Evolutionary conservation across 2,329 filamentous ascomycete species (phyloP), one percentile per base, ranked within the genome.

Genomic region (Sporothrix curviconia): DNA sequence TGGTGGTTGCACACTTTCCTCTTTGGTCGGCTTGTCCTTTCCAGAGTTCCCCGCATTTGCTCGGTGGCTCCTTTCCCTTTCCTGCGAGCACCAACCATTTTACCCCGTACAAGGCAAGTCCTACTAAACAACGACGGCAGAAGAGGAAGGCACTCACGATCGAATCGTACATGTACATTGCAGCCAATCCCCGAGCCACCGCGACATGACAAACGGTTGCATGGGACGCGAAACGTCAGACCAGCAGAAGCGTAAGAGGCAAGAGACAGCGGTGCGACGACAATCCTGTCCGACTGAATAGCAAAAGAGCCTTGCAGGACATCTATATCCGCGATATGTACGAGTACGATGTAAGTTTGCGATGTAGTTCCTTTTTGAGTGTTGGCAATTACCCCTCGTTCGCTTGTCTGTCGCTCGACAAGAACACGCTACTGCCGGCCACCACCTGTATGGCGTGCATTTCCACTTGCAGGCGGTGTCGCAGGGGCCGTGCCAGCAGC

Each of bases 21-120:
- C 24, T 30, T 53, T 53, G 7, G 34, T 39, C 32, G 22, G 32
- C 32, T 51, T 30, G 37, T 34, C 50, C 1, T 56, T 30, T 40
- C 40, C 24, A 37, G 47, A 42, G 17, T 57, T 47, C 56, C 49
- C 56, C 56, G 49, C 56, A 57, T 46, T 39, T 57, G 40, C 40
- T 57, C 56, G 49, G 24, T 17, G 39, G 46, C 30, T 52, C 55
- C 36, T 51, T 43, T 37, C 44, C 46, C n/a, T 30, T 55, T 34
- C n/a, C 30, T 36, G 30, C 19, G 32, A 50, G 44, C 28, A 49
- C 34, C 30, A 30, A 25, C 32, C 44, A n/a, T 34, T 50, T 37
- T 50, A 36, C 46, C 46, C 46, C 46, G 17, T 51, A 51, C 22
- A 11, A 32, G n/a, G n/a, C 39, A 37, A 36, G 30, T 36, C 11